Base-by-base conservation (phyloP, 768 basidiomycete species). In the Lactarius sanguifluus region DNA sequence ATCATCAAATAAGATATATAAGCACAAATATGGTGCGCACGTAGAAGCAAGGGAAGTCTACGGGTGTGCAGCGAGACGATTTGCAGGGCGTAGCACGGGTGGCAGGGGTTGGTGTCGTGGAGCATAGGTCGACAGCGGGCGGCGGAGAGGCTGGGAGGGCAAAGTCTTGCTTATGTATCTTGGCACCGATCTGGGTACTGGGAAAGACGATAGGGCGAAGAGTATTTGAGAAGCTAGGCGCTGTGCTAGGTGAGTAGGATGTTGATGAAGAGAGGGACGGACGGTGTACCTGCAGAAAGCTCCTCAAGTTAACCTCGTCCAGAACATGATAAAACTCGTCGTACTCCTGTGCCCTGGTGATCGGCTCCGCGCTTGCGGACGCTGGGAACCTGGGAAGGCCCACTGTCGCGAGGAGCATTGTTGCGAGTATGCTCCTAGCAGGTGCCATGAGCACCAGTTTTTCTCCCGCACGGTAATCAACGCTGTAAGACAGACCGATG, bases 381-480 rank as follows among this genome's bases (percentile, higher is more conserved):
- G 34, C 34, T 10, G 34, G 9, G 2, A 80, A 77, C 8, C 74
- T 73, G 9, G 79, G 74, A 54, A 73, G 67, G 6, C 72, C 73
- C 76, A 2, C 78, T 12, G 72, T 72, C 15, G 79, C 71, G 10
- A 72, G 71, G 3, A 77, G 74, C 20, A 80, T 52, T 28, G 75
- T 62, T 5, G 70, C 71, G 13, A 84, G 71, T 0, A 77, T 72
- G 57, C 75, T 70, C 36, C 78, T 71, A 82, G 76, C 9, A 1
- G 8, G 9, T 9, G 1, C 1, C 34, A 34, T 34, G 9, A 5
- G 34, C 8, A 91, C 74, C 0, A 88, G 84, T 71, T 86, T n/a
- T n/a, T 91, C 25, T 96, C 92, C 58, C 94, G 85, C n/a, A 97
- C 78, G 1, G 94, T 97, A n/a, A 87, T 82, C 2, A 91, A 92